Conservation (phyloP, 1,139 yeast species). For the Geotrichum australiense region DNA sequence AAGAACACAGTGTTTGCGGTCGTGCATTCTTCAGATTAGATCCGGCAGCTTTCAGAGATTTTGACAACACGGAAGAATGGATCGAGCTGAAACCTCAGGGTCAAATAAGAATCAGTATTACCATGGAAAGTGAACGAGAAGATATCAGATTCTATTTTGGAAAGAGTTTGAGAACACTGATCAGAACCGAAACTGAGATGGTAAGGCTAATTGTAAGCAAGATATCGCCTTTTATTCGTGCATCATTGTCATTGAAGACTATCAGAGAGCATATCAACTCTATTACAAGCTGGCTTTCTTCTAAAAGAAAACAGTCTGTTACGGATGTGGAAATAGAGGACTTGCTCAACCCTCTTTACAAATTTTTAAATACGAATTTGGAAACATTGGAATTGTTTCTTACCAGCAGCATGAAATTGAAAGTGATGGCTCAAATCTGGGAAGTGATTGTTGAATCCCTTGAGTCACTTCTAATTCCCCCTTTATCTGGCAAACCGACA, state of each 20-base stretch:
- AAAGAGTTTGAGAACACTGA: conserved; percentile 58
- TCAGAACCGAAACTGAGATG: conserved; percentile 56
- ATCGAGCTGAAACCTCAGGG: conserved; percentile 68
- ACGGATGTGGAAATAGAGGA: conserved; percentile 53
- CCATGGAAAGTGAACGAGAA: conserved; percentile 69
- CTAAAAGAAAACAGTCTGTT: conserved; percentile 35
- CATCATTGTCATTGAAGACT: conserved; percentile 38
- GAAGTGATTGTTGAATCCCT: conserved; percentile 54
- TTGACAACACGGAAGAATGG: conserved; percentile 53
- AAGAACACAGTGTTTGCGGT: conserved; percentile 64
- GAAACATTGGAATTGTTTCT: conserved; percentile 58
- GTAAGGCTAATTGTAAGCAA: conserved; percentile 62
- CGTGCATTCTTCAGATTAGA: conserved; percentile 57
- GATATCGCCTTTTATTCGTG: conserved; percentile 41
- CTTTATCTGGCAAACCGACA: conserved; percentile 53
- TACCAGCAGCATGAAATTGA: conserved; percentile 50
- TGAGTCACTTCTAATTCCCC: conserved; percentile 65
- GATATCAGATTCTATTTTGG: conserved; percentile 80
- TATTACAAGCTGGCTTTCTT: conserved; percentile 44
- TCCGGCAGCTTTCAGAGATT: conserved; percentile 57
- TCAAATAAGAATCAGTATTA: conserved; percentile 51
- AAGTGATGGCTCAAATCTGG: conserved; percentile 79
- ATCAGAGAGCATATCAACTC: conserved; percentile 29
- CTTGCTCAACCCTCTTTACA: conserved; percentile 68
- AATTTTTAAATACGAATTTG: conserved; percentile 64